Evolutionary conservation across 805 yeast genomes (phyloP), one percentile per base, ranked within the genome.

Genomic region (Wickerhamomyces bisporus): DNA sequence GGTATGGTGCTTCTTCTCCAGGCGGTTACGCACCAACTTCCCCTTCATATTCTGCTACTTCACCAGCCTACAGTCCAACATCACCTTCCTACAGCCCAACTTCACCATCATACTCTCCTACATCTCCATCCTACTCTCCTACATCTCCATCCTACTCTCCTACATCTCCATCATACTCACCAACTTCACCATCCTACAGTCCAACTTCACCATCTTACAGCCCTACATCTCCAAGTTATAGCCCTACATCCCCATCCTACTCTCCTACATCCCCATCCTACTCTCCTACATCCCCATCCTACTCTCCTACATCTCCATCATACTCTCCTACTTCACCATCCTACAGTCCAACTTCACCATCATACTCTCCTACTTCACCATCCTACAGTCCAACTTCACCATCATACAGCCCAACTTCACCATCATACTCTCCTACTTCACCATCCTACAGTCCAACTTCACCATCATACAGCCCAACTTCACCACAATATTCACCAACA

Each of bases 201-300:
- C 94, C 94, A 35, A 84, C 93, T 0, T 76, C 84, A 1, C 84
- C 84, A 46, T 52, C 62, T 5, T 82, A 81, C 55, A 68, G 77
- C 0, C 91, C 93, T 44, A 86, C 95, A 0, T 81, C 91, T 0
- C 97, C 96, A 43, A 49, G 65, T 1, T 86, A 86, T 61, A 71
- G 81, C 1, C 95, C 95, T 34, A 84, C 87, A 0, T 75, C 83
- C 3, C 87, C 88, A 55, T 48, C 66, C 1, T 86, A 86, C 55
- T 71, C 82, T 1, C 94, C 95, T 47, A 86, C 95, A 0, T 81
- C 93, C 0, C 97, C 97, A 46, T 53, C 64, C 7, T 82, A 81
- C 53, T 68, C 77, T 0, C 93, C 93, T 38, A 81, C 89, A 0
- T 77, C 87, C 0, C 93, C 94, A 49, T 53, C 68, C 13, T 83